A percentile compares a stretch with the other conserved stretches of the same genome.
Conservation (phyloP, 176 grass and related monocot species). For the Oryza glaberrima region DNA sequence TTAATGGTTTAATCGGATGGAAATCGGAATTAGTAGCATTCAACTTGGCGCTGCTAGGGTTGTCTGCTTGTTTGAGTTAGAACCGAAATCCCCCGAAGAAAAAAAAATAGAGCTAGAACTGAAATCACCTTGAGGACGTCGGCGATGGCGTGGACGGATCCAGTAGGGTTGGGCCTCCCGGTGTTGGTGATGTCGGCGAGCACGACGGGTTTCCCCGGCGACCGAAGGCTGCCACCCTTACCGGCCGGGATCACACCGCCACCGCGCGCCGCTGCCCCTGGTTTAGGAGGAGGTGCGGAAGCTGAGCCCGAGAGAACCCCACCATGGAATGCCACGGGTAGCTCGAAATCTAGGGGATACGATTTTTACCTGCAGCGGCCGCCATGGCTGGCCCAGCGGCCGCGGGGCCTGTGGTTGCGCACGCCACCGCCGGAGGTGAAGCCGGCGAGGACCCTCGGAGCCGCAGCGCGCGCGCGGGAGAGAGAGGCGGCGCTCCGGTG, state of each 20-base stretch:
- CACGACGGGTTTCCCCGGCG: slow-evolving; percentile 36
- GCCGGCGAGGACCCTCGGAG: neutral
- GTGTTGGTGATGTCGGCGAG: slow-evolving; percentile 64
- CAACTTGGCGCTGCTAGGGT: neutral
- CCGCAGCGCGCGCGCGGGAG: neutral
- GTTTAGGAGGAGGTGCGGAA: neutral
- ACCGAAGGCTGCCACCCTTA: neutral
- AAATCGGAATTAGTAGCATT: neutral
- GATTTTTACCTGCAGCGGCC: slow-evolving; percentile 39
- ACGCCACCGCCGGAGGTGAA: neutral
- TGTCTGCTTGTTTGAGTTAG: neutral
- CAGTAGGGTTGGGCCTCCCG: slow-evolving; percentile 32
- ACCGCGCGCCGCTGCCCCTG: slow-evolving; percentile 30
- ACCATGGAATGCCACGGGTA: neutral
- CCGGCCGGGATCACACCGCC: slow-evolving; percentile 8
- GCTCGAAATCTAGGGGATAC: neutral
- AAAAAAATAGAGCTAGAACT: neutral
- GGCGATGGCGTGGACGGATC: slow-evolving; percentile 28
- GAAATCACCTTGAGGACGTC: slow-evolving; percentile 48
- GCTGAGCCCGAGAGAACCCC: neutral
- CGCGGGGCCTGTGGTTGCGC: neutral
- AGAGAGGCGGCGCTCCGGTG: neutral
- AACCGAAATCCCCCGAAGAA: neutral
- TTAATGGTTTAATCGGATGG: neutral
- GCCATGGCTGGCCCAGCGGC: neutral